Conservation (phyloP, 176 grass and related monocot species). For the Cocos nucifera region DNA sequence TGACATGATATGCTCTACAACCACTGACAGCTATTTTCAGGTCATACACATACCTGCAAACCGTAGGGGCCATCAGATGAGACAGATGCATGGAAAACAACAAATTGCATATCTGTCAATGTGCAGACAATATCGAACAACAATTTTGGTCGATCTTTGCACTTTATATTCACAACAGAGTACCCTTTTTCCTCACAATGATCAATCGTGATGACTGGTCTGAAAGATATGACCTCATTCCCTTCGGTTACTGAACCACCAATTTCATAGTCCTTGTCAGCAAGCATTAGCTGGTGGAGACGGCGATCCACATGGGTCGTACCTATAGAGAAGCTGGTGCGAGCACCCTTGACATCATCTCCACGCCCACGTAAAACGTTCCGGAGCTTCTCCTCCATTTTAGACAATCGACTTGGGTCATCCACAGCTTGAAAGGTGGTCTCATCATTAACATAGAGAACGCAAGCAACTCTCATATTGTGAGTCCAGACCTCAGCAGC, state of each 20-base stretch:
- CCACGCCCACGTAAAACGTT: constrained; percentile 49
- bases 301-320: constrained; percentile 74
- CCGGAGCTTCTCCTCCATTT: constrained; percentile 56
- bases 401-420: constrained; percentile 27
- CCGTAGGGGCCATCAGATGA: constrained; percentile 59
- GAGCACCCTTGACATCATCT: constrained; percentile 30
- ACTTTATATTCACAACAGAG: constrained; percentile 83
- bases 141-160: constrained; percentile 73
- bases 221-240: not conserved
- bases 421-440: constrained; percentile 33
- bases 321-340: constrained; percentile 52
- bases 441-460: constrained; percentile 83
- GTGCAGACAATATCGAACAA: constrained; percentile 97
- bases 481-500: constrained; percentile 94
- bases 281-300: constrained; percentile 93
- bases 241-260: not conserved
- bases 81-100: constrained; percentile 84
- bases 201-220: constrained; percentile 58
- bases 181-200: constrained; percentile 87
- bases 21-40: too few species aligned
- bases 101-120: constrained; percentile 91
- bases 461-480: constrained; percentile 47
- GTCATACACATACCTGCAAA: constrained; percentile 43
- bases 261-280: constrained; percentile 45
- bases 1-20: too few species aligned